A percentile compares a stretch with the other conserved stretches of the same genome.
phyloP scores from a whole-genome alignment of 352 stramenopile species.

The Albugo laibachii region DNA sequence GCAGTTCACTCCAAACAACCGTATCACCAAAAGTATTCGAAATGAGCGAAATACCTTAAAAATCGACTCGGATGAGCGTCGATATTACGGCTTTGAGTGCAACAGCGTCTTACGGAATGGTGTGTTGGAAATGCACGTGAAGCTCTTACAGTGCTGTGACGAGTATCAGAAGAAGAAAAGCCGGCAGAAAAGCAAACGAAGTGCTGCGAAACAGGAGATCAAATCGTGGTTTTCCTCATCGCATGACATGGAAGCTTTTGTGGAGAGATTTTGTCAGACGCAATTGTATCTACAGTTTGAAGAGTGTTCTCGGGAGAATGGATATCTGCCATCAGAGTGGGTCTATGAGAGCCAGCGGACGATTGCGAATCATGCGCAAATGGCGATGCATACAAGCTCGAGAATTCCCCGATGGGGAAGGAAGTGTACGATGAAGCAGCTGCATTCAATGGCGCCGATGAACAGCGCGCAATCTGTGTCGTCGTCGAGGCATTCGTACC shows the following conservation, averaged over 20 bases:
- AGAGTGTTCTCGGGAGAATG: constrained; percentile 2
- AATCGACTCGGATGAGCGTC: constrained; percentile 21
- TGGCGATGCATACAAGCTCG: too few relatives aligned
- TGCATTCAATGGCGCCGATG: too few relatives aligned
- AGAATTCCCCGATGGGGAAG: too few relatives aligned
- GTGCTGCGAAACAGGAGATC: constrained; percentile 52
- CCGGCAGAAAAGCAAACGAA: constrained; percentile 23
- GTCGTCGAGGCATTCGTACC: too few relatives aligned
- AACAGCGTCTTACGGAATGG: constrained; percentile 25
- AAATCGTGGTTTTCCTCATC: constrained; percentile 72
- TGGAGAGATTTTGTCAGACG: constrained; percentile 44
- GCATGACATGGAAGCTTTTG: constrained; percentile 62
- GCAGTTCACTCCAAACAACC: too few relatives aligned
- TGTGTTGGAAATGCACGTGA: constrained; percentile 49
- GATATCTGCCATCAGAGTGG: too few relatives aligned
- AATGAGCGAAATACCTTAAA: neutral
- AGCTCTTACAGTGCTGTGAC: constrained; percentile 22
- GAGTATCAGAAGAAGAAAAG: constrained; percentile 38
- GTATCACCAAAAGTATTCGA: neutral
- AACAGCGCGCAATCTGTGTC: too few relatives aligned
- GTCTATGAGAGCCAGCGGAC: too few relatives aligned
- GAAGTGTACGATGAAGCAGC: too few relatives aligned
- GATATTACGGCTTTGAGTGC: constrained; percentile 40
- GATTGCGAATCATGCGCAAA: too few relatives aligned
- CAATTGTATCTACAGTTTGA: constrained; percentile 25